These are phyloP conservation scores for Tillandsia leiboldiana DNA, from an alignment of 176 grass and related monocot species.

Conservation along the genomic window DNA sequence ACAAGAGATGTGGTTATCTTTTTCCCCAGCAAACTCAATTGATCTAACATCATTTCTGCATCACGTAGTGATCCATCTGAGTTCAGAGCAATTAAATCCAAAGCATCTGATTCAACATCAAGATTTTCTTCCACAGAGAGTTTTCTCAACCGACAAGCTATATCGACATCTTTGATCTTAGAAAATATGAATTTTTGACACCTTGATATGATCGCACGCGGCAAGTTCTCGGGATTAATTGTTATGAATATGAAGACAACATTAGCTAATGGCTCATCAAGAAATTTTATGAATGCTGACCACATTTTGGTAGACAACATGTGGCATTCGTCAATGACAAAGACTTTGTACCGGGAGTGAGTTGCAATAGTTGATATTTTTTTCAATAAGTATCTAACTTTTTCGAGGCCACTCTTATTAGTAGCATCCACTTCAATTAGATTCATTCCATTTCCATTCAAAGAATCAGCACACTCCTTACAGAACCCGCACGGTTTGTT, in stretches of 20 bases:
- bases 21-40: slow-evolving; percentile 47
- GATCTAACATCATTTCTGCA: slow-evolving; percentile 66
- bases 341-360: slow-evolving; percentile 67
- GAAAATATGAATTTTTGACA: slow-evolving; percentile 56
- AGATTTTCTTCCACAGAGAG: slow-evolving; percentile 49
- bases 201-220: slow-evolving; percentile 39
- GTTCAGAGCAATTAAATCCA: slow-evolving; percentile 59
- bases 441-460: slow-evolving; percentile 41
- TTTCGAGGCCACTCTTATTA: slow-evolving; percentile 48
- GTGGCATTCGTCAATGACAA: slow-evolving; percentile 59
- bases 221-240: slow-evolving; percentile 39
- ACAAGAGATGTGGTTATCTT: slow-evolving; percentile 58
- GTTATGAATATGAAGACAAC: slow-evolving; percentile 60
- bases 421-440: slow-evolving; percentile 71
- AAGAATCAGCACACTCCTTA: slow-evolving; percentile 45
- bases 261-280: slow-evolving; percentile 38
- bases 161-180: slow-evolving; percentile 58
- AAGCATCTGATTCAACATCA: slow-evolving; percentile 52
- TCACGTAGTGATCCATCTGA: slow-evolving; percentile 58
- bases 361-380: slow-evolving; percentile 57
- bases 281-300: slow-evolving; percentile 63
- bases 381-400: slow-evolving; percentile 54
- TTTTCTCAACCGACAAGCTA: slow-evolving; percentile 40
- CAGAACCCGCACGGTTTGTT: slow-evolving; percentile 74
- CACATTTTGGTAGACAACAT: slow-evolving; percentile 45